Evolutionary conservation across 2,329 filamentous ascomycete species (phyloP).

Genomic region (Apiospora marii): DNA sequence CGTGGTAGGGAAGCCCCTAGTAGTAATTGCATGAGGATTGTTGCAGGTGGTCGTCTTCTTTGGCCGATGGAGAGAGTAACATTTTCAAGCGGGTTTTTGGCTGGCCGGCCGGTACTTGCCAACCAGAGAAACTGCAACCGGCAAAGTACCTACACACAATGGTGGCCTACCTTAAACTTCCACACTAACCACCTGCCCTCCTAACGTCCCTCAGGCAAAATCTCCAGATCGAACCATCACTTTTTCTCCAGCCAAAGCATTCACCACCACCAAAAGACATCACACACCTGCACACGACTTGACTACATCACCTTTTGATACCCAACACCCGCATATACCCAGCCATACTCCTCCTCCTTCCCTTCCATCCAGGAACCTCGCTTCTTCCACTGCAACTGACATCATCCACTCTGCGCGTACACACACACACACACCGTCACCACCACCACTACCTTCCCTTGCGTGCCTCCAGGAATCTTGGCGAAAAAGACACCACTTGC

Average conservation of each 20-base stretch:
- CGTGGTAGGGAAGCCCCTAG: neutral
- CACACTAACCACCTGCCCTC: constrained; percentile 20
- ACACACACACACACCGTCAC: neutral
- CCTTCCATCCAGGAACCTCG: neutral
- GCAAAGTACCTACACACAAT: neutral
- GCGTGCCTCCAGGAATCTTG: neutral
- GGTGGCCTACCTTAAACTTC: constrained; percentile 13
- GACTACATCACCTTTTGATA: constrained; percentile 3
- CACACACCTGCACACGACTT: constrained; percentile 3
- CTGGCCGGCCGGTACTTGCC: constrained; percentile 2
- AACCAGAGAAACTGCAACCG: constrained; percentile 1
- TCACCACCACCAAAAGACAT: neutral
- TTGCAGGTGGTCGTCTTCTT: too few relatives aligned
- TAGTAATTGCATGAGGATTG: neutral
- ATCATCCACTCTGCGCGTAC: constrained; percentile 6
- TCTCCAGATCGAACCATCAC: constrained; percentile 25
- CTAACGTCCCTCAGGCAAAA: constrained; percentile 21
- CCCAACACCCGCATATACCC: constrained; percentile 8
- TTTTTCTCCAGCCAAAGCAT: constrained; percentile 12
- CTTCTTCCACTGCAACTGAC: neutral
- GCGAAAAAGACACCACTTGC: constrained; percentile 5
- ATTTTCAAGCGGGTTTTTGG: neutral
- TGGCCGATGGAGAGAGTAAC: neutral
- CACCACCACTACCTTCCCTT: neutral
- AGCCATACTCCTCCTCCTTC: neutral